Percentiles rank a stretch among this genome's conserved stretches.
phyloP scores from a whole-genome alignment of 257 asterid genomes.

The Verbena officinalis region DNA sequence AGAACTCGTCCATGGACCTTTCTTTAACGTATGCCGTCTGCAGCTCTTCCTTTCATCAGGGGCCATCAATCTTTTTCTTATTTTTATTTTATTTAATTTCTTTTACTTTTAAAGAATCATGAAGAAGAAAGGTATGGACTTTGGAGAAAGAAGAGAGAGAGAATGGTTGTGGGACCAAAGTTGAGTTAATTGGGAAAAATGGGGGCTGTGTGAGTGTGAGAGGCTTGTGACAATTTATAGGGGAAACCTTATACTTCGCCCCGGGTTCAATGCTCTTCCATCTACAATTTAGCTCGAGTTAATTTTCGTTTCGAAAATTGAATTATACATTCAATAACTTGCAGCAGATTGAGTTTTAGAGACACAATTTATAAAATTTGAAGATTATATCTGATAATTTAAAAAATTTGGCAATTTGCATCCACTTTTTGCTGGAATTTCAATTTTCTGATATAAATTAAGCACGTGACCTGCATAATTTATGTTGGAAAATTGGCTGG shows the following conservation, averaged over 20 bases:
- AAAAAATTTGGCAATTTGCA: too few relatives aligned
- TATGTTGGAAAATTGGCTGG: too few relatives aligned
- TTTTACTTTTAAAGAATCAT: neutral
- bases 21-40: conserved; percentile 44
- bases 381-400: too few relatives aligned
- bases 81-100: neutral
- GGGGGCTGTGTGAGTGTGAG: conserved; percentile 46
- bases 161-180: conserved; percentile 27
- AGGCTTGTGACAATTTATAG: conserved; percentile 53
- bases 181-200: conserved; percentile 33
- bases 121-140: neutral
- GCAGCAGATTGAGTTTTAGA: neutral
- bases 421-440: too few relatives aligned
- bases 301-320: too few relatives aligned
- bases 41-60: conserved; percentile 41
- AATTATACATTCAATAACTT: too few relatives aligned
- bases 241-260: conserved; percentile 58
- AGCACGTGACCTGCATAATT: too few relatives aligned
- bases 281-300: conserved; percentile 28
- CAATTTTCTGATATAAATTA: too few relatives aligned
- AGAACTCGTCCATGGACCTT: conserved; percentile 75
- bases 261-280: conserved; percentile 62
- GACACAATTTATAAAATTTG: too few relatives aligned
- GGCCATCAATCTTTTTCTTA: conserved; percentile 43
- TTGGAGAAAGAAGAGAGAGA: conserved; percentile 5